Base-by-base conservation (phyloP, 495 filamentous ascomycete species). In the Corynascus novoguineensis region DNA sequence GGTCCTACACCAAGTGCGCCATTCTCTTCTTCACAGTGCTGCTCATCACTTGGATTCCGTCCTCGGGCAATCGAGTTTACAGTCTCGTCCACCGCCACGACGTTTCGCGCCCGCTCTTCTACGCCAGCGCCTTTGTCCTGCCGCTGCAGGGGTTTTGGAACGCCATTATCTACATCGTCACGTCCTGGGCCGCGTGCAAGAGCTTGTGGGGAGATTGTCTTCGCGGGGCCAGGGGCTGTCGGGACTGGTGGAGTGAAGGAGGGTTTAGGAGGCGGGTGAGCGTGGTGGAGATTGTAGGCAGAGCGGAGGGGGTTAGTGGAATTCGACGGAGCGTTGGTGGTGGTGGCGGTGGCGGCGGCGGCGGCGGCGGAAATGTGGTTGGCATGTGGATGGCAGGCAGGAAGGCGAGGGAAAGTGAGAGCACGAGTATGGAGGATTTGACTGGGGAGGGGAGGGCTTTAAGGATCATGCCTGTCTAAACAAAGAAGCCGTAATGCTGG, bases 91-190 rank as follows among this genome's bases (percentile, higher is more conserved):
- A 85, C 62, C 72, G 75, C 0, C 73, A 81, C 27, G 47, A 76
- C 1, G 69, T 79, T 5, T 76, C 73, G 25, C 81, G 85, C 48
- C 72, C 74, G 22, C 78, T 95, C 25, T 84, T 88, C 60, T 86
- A 85, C 54, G 78, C 83, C 44, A 83, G 85, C 25, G 82, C 86
- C 1, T 78, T 90, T 45, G 89, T 95, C 0, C 77, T 95, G 21
- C 90, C 90, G 0, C 75, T 91, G 0, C 90, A 95, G 64, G 90
- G 90, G 2, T 91, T 93, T 63, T 92, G 89, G 86, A 96, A 95
- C 62, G 82, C 83, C 19, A 65, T 89, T 50, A 89, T 96, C 53
- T 96, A 95, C 70, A 68, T 83, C 12, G 83, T 82, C 19, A 89
- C 88, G 3, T 82, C 75, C 14, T 78, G 73, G 74, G 68, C 68